phyloP scores from a whole-genome alignment of 2,329 filamentous ascomycete species.

The Aspergillus unguis region DNA sequence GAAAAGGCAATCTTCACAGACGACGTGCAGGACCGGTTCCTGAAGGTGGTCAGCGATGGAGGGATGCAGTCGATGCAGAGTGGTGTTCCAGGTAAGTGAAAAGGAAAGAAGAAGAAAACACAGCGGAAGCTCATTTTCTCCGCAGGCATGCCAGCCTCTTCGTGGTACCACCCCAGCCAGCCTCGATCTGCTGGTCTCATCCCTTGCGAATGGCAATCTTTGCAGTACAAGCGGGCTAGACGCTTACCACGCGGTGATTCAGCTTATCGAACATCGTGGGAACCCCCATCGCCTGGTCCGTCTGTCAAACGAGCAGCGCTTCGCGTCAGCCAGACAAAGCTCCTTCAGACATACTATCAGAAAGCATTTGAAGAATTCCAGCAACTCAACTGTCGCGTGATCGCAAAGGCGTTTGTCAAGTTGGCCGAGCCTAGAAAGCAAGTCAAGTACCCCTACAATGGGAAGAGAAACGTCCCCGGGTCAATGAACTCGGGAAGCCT shows the following conservation, averaged over 20 bases:
- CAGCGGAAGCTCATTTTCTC: neutral
- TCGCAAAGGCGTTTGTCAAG: conserved; percentile 44
- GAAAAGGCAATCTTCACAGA: conserved; percentile 34
- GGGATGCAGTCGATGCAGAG: conserved; percentile 20
- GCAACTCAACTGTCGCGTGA: conserved; percentile 41
- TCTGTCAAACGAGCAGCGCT: conserved; percentile 24
- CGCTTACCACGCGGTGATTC: conserved; percentile 20
- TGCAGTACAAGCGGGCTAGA: conserved; percentile 27
- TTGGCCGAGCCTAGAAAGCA: conserved; percentile 45
- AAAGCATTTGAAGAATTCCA: conserved; percentile 40
- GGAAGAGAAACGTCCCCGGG: conserved; percentile 25
- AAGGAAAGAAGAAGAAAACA: neutral
- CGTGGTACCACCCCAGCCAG: conserved; percentile 25
- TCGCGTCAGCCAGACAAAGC: conserved; percentile 26
- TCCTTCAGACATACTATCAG: conserved; percentile 36
- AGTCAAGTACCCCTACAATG: conserved; percentile 45
- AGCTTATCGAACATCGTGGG: conserved; percentile 11
- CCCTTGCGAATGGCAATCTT: conserved; percentile 31
- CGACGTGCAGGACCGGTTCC: conserved; percentile 35
- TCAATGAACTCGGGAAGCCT: conserved; percentile 5
- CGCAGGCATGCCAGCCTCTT: conserved; percentile 6
- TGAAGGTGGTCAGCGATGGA: conserved; percentile 25
- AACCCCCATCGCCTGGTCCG: conserved; percentile 21
- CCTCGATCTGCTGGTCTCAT: conserved; percentile 25
- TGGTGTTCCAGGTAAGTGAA: conserved; percentile 25